phyloP scores from a whole-genome alignment of 169 alveolate species.

The Theileria annulata region DNA sequence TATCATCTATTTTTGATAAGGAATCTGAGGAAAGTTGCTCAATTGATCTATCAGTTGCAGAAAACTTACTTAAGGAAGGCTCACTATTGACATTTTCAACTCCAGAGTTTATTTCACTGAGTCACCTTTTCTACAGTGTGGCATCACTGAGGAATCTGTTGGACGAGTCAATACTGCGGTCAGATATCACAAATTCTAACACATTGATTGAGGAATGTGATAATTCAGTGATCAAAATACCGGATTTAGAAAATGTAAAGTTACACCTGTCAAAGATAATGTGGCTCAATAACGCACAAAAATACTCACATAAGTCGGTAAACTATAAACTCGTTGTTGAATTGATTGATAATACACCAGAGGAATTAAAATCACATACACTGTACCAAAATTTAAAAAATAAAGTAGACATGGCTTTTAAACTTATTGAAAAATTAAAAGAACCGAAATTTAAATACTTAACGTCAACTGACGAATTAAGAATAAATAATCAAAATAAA shows the following conservation, averaged over 20 bases:
- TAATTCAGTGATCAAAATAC: conserved; percentile 32
- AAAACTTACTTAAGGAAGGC: conserved; percentile 39
- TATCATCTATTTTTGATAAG: conserved; percentile 31
- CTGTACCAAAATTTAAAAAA: conserved; percentile 15
- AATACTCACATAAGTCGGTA: conserved; percentile 39
- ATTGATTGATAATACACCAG: conserved; percentile 38
- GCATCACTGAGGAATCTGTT: conserved; percentile 35
- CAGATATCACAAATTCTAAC: conserved; percentile 32
- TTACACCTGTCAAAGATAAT: conserved; percentile 28
- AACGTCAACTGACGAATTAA: not conserved
- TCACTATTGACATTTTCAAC: conserved; percentile 17
- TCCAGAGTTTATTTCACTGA: conserved; percentile 45
- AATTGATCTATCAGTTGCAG: conserved; percentile 40
- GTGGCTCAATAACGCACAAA: conserved; percentile 44
- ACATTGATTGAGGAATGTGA: conserved; percentile 36
- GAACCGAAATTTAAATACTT: conserved; percentile 13
- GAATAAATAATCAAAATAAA: not conserved
- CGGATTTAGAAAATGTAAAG: conserved; percentile 43
- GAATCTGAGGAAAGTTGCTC: conserved; percentile 30
- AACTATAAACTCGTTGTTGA: conserved; percentile 34
- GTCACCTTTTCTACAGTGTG: conserved; percentile 35
- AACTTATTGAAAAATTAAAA: conserved; percentile 24
- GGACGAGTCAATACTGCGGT: conserved; percentile 43
- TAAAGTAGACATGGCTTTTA: conserved; percentile 23
- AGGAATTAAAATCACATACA: conserved; percentile 17